Evolutionary conservation across 495 filamentous ascomycete genomes (phyloP).

Genomic region (Daldinia loculata): DNA sequence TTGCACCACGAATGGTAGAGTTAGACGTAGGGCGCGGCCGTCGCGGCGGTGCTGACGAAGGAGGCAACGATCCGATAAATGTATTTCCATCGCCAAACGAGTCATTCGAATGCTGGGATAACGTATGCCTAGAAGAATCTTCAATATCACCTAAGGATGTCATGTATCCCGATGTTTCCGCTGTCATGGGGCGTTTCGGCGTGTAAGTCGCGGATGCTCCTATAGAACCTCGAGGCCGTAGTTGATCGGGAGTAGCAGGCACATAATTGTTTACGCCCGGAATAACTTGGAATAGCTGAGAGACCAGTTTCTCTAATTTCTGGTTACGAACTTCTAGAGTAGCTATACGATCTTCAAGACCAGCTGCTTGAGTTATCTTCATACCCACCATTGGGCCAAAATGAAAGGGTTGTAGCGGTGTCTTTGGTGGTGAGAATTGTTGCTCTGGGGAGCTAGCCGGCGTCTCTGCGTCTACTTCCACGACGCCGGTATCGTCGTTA

Average conservation of each 20-base stretch:
- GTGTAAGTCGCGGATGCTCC: constrained; percentile 43
- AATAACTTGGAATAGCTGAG: constrained; percentile 53
- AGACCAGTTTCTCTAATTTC: constrained; percentile 59
- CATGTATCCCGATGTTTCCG: constrained; percentile 36
- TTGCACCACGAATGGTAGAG: constrained; percentile 52
- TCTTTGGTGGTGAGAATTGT: constrained; percentile 48
- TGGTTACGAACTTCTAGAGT: constrained; percentile 55
- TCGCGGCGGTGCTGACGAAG: constrained; percentile 42
- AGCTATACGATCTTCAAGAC: constrained; percentile 59
- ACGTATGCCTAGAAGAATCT: constrained; percentile 42
- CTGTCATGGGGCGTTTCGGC: constrained; percentile 33
- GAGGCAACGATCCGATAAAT: constrained; percentile 50
- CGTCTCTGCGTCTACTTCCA: constrained; percentile 42
- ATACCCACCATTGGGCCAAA: constrained; percentile 57
- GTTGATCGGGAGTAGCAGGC: constrained; percentile 36
- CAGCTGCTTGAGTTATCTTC: constrained; percentile 63
- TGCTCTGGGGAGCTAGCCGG: constrained; percentile 44
- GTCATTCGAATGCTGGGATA: constrained; percentile 49
- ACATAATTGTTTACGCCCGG: constrained; percentile 48
- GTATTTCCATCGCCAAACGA: constrained; percentile 55
- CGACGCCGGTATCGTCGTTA: constrained; percentile 50
- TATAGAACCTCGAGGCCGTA: constrained; percentile 27
- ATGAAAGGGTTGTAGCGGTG: constrained; percentile 62
- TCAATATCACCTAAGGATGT: constrained; percentile 34
- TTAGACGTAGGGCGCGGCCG: constrained; percentile 49